Conservation (phyloP, 257 asterid genomes). For the Jaltomata sinuosa region DNA sequence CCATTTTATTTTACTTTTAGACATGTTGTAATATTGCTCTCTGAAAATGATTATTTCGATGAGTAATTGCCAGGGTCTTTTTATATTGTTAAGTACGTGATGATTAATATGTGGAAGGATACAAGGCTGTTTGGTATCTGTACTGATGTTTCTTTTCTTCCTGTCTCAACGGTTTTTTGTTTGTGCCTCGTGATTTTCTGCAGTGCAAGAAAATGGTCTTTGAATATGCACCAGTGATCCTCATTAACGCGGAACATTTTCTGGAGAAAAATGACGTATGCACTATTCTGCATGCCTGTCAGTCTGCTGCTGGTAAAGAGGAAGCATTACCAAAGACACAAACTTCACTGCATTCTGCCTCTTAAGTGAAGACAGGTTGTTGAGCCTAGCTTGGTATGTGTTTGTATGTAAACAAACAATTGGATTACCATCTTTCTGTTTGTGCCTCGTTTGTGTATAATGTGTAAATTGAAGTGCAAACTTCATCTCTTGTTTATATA, state of each 20-base stretch:
- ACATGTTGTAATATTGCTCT: neutral
- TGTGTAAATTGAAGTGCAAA: neutral
- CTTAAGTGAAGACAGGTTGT: constrained; percentile 15
- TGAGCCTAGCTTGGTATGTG: neutral
- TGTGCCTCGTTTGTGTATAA: neutral
- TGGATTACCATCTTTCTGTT: neutral
- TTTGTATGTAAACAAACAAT: neutral
- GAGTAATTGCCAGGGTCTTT: neutral
- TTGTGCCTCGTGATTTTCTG: neutral
- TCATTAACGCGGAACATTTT: constrained; percentile 73
- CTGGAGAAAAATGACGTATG: constrained; percentile 68
- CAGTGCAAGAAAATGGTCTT: constrained; percentile 91
- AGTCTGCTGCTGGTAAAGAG: constrained; percentile 3
- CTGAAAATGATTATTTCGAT: neutral
- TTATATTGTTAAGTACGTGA: neutral
- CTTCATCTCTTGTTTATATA: neutral
- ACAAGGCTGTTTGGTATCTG: neutral
- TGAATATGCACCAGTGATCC: constrained; percentile 74
- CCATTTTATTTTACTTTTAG: neutral
- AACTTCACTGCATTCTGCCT: constrained; percentile 39
- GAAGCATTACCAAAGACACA: constrained; percentile 10
- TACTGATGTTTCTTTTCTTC: neutral
- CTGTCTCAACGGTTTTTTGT: neutral
- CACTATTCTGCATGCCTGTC: constrained; percentile 57
- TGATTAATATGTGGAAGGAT: neutral